phyloP scores from a whole-genome alignment of 306 rosid species.

The Arachis hypogaea region DNA sequence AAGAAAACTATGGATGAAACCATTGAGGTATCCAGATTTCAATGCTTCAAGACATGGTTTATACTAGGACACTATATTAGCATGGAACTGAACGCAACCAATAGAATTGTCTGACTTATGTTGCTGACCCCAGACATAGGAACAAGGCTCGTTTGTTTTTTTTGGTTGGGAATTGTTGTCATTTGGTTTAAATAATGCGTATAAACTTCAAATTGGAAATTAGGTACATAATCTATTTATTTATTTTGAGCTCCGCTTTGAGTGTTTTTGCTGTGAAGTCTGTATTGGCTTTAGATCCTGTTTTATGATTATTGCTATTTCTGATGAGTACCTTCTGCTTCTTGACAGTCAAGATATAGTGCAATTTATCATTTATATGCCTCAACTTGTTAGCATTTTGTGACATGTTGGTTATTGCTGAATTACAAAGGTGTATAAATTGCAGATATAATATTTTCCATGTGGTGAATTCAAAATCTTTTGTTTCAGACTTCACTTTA shows the following conservation, averaged over 20 bases:
- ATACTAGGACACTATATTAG: background rate
- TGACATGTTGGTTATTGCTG: conserved; percentile 17
- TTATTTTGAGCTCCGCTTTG: conserved; percentile 26
- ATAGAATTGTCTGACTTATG: background rate
- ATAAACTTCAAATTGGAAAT: background rate
- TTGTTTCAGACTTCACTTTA: conserved; percentile 26
- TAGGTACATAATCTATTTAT: conserved; percentile 3
- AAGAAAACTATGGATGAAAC: background rate
- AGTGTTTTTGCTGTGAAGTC: background rate
- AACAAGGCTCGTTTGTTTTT: background rate
- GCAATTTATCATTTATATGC: background rate
- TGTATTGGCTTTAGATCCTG: conserved; percentile 8
- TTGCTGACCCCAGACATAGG: background rate
- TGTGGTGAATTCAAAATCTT: background rate
- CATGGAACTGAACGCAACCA: no score
- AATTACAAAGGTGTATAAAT: conserved; percentile 14
- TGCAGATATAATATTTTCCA: conserved; percentile 29
- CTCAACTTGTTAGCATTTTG: conserved; percentile 21
- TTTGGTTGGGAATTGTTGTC: conserved; percentile 1
- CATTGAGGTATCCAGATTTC: background rate
- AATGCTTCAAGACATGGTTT: no score
- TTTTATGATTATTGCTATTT: conserved; percentile 6
- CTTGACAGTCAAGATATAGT: conserved; percentile 22
- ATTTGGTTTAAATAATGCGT: conserved; percentile 17
- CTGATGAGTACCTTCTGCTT: conserved; percentile 13